Base-by-base conservation (phyloP, 306 rosid genomes). In the Acacia confusa region DNA sequence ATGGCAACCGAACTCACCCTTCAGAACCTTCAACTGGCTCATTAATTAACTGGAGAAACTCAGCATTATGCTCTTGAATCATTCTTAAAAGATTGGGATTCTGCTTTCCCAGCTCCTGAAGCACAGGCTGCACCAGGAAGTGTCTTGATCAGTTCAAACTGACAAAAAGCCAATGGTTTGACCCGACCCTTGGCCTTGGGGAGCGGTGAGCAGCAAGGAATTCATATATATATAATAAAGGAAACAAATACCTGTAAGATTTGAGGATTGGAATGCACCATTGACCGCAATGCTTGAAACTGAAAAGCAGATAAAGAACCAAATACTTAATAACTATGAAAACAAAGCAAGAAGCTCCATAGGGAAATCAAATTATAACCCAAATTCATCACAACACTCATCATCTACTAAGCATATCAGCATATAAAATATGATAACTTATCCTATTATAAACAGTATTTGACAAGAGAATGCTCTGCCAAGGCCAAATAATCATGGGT, bases 1-100 rank as follows among this genome's bases (percentile, higher is more conserved):
- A 80, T 17, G 80, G 63, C 58, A 64, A 63, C 70, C 65, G 20
- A 67, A 57, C 66, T 24, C 66, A 60, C 66, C 66, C 66, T 25
- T 60, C 66, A 60, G 34, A 24, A 25, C 66, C 66, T 24, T 60
- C 66, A 10, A 60, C 66, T 24, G 66, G 34, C 27, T 60, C 66
- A 11, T 60, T 60, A 24, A 60, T 60, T 12, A 60, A 4, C 17
- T 25, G 66, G 34, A 60, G 66, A 25, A 60, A 60, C 17, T 60
- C 66, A 25, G 66, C 34, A 24, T 60, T 17, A 25, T 60, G 30
- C 7, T 60, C 34, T 60, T 60, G 34, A 60, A 60, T 60, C 66
- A 60, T 8, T 60, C 66, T 25, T 12, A 60, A 24, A 11, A 60
- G 66, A 60, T 60, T 24, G 34, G 66, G 66, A 60, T 60, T 60